Base-by-base conservation (phyloP, 2,329 filamentous ascomycete species). In the Byssoonygena ceratinophila region DNA sequence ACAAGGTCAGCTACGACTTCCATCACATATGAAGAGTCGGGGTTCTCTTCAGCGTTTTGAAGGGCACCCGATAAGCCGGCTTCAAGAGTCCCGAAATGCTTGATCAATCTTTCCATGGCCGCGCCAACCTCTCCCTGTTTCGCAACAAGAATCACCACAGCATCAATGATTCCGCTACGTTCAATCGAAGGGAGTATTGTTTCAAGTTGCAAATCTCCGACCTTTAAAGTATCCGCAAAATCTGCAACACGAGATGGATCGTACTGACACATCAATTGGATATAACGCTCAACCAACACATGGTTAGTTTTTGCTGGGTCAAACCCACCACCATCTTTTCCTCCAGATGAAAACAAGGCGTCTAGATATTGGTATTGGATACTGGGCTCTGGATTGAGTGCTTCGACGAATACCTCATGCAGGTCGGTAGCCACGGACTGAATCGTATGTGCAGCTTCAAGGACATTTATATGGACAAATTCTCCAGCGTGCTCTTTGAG, bases 191-290 rank as follows among this genome's bases (percentile, higher is more conserved):
- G 89, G 6, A 98, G 75, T 0, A 98, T 76, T 49, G 82, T 78
- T 11, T 92, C 86, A 0, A 98, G 76, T 22, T 82, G 79, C 25
- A 98, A 71, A 63, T 96, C 83, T 9, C 84, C 82, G 2, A 83
- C 82, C 59, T 88, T 85, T 1, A 94, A 75, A 1, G 80, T 66
- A 34, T 84, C 82, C 25, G 97, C 80, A 65, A 92, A 98, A 52
- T 89, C 83, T 2, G 87, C 86, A 1, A 98, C 91, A 60, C 90
- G 87, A 0, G 77, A 71, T 2, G 88, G 80, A 55, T 95, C 81
- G 65, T 88, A 95, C 53, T 74, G 80, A 69, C 94, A 98, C 83
- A 97, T 90, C 22, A 98, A 78, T 60, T 85, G 85, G 3, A 97
- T 83, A 66, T 97, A 97, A 52, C 78, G 78, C 66, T 97, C 92